Evolutionary conservation across 164 flowering plant genomes (phyloP), one percentile per base, ranked within the genome.

Genomic region (Echeveria elegans): DNA sequence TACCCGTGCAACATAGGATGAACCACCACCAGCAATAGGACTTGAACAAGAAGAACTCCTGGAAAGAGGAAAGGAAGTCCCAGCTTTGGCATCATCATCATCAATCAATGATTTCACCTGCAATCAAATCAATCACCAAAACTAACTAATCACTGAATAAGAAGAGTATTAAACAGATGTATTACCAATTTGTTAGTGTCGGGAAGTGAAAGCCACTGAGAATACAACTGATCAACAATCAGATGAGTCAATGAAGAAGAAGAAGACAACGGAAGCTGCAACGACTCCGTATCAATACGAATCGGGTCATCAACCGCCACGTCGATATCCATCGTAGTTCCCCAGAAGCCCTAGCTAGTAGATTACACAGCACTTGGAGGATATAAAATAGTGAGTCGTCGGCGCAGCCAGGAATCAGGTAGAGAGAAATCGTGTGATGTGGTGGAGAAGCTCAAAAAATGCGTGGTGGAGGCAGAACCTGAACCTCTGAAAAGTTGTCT

Each of bases 81-180:
- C 96, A 14, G 89, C 79, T 74, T 87, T 95, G 36, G 92, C 98
- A 79, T 95, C 96, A 72, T 81, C 86, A 31, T n/a, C n/a, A n/a
- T n/a, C n/a, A n/a, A 95, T 76, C 86, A 95, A 78, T 38, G 90
- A 78, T 71, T 82, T 86, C 34, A 92, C 92, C 99, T 95, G 71
- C 69, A 76, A 0, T 18, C 68, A 74, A 40, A n/a, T n/a, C n/a
- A n/a, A n/a, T 40, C 6, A 36, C 24, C 41, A 38, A 38, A 38
- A 8, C 12, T 5, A 38, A 38, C 8, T 8, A 32, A 2, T 23
- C 2, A 63, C 19, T 31, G 23, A 63, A 21, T 8, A 21, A 15
- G 18, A n/a, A 8, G 31, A 5, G 30, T 12, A 40, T 34, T n/a
- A 21, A 61, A 41, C 1, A 19, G 24, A 4, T 15, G 37, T 38